Evolutionary conservation across 192 early-diverging fungal genomes (phyloP), one percentile per base, ranked within the genome.

Genomic region (Coemansia sp.): DNA sequence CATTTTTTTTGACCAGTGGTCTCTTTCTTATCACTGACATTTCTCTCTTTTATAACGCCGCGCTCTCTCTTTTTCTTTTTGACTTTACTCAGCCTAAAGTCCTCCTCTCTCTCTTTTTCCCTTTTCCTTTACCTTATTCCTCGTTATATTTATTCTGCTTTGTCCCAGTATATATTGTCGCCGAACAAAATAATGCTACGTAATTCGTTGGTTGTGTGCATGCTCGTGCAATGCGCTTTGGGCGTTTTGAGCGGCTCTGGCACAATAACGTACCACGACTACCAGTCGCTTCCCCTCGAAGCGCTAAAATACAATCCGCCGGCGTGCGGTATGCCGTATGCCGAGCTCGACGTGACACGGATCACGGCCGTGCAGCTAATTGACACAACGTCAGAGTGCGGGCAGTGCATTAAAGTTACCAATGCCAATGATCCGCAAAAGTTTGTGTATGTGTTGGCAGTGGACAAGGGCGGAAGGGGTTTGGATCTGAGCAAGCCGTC

Each of bases 281-380:
- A 83, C 66, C 68, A 73, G 25, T 49, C 67, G n/a, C 56, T 84
- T 15, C 71, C 81, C 0, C 62, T 71, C 0, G 58, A 53, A 12
- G 58, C 57, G 8, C 60, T 85, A 3, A 56, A 55, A 12, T 70
- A 63, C 47, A 85, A 83, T 62, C 84, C 84, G 9, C 83, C 83
- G 4, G 74, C 74, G 11, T 85, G 84, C 58, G 84, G 84, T 24
- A 84, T 84, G 77, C 76, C 84, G 1, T 85, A 83, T 26, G 74
- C 66, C 1, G 48, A 74, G 40, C 68, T 85, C 20, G 76, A 85
- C 53, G 15, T 84, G 8, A 69, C 78, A 11, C 70, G 83, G 9
- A 84, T 85, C 52, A 85, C 84, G 2, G 84, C 84, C 1, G 81
- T 81, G 15, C 74, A 78, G 51, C 47, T 58, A 0, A 70, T 85